Percentiles rank a stretch among this genome's conserved stretches.
phyloP scores from a whole-genome alignment of 2,329 filamentous ascomycete species.

The Apiospora saccharicola region DNA sequence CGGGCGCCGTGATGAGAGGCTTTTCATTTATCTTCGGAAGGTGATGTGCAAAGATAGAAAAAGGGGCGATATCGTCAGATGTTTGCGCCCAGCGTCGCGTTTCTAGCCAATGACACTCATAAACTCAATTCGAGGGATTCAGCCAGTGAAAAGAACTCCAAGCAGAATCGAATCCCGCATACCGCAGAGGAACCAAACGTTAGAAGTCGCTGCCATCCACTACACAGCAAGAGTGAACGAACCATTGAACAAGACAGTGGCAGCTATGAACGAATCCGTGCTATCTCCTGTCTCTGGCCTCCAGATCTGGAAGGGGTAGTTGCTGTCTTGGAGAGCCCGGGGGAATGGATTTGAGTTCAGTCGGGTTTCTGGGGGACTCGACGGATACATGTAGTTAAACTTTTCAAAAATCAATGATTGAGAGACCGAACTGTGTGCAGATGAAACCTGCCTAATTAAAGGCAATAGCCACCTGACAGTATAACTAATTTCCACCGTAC shows the following conservation, averaged over 20 bases:
- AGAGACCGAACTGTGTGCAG: constrained; percentile 21
- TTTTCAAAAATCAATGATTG: constrained; percentile 23
- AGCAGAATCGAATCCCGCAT: too few relatives aligned
- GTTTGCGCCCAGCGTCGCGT: background rate
- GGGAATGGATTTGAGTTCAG: constrained; percentile 12
- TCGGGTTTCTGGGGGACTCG: constrained; percentile 10
- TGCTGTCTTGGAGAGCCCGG: constrained; percentile 8
- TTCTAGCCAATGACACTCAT: background rate
- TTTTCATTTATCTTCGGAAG: constrained; percentile 16
- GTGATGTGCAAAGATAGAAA: constrained; percentile 4
- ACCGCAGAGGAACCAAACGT: background rate
- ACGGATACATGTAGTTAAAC: background rate
- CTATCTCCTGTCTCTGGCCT: background rate
- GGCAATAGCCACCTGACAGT: constrained; percentile 7
- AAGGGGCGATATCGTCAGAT: constrained; percentile 6
- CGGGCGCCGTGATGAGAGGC: constrained; percentile 9
- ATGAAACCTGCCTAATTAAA: constrained; percentile 19
- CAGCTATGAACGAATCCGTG: background rate
- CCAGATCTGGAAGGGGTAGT: background rate
- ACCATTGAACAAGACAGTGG: background rate
- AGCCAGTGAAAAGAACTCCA: background rate
- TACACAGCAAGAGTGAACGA: background rate
- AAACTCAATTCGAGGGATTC: background rate
- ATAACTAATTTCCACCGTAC: constrained; percentile 19
- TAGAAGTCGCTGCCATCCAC: background rate